phyloP scores from a whole-genome alignment of 2,329 filamentous ascomycete genomes.

The Teratosphaeria epicoccoides region DNA sequence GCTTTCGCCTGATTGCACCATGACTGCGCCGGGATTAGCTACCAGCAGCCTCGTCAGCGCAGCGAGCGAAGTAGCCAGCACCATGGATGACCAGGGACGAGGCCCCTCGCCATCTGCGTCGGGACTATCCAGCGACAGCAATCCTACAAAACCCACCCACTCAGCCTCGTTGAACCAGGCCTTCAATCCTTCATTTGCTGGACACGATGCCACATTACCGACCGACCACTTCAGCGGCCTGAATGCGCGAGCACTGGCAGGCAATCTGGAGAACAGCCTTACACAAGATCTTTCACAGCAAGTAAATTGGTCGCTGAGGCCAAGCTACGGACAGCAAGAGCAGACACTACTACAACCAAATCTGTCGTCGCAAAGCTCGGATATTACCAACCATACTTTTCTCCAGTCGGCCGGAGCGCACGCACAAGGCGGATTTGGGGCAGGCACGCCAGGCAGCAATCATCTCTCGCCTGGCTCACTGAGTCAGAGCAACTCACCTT shows the following conservation, averaged over 20 bases:
- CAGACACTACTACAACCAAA: slow-evolving; percentile 3
- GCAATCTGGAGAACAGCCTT: slow-evolving; percentile 24
- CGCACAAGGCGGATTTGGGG: slow-evolving; percentile 41
- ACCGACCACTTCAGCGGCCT: slow-evolving; percentile 10
- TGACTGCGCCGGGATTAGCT: not conserved
- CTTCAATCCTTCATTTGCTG: slow-evolving; percentile 12
- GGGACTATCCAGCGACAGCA: slow-evolving; percentile 12
- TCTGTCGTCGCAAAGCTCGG: slow-evolving; percentile 23
- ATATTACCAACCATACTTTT: slow-evolving; percentile 33
- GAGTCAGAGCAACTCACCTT: slow-evolving; percentile 14
- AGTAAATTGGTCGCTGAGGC: slow-evolving; percentile 31
- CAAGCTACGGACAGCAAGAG: slow-evolving; percentile 23
- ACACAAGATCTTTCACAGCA: slow-evolving; percentile 37
- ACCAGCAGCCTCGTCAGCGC: not conserved
- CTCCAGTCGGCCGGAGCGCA: slow-evolving; percentile 22
- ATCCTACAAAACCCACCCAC: slow-evolving; percentile 18
- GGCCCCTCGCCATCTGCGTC: slow-evolving; percentile 18
- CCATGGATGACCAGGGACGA: slow-evolving; percentile 29
- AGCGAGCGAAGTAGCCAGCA: not conserved
- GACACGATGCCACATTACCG: slow-evolving; percentile 7
- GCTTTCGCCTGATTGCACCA: not conserved
- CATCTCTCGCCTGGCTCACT: slow-evolving; percentile 18
- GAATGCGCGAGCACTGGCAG: slow-evolving; percentile 16
- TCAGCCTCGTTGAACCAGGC: slow-evolving; percentile 21
- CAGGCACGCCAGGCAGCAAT: slow-evolving; percentile 10